phyloP scores from a whole-genome alignment of 2,329 filamentous ascomycete genomes.

The Fusarium miscanthi region DNA sequence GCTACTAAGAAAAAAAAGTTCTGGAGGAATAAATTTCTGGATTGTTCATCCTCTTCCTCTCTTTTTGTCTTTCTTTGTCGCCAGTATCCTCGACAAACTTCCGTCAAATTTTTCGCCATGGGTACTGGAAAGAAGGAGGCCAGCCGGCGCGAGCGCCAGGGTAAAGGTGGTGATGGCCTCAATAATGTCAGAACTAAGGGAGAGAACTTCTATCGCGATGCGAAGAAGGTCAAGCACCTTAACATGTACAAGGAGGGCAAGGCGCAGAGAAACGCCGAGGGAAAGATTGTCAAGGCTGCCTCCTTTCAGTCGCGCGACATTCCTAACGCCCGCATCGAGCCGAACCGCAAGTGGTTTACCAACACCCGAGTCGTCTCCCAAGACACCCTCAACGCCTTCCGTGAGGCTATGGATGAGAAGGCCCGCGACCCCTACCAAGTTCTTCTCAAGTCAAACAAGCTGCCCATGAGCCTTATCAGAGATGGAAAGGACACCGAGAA shows the following conservation, averaged over 20 bases:
- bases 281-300: conserved; percentile 86
- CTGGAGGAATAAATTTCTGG: conserved; percentile 43
- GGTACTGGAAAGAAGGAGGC: conserved; percentile 93
- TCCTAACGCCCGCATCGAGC: conserved; percentile 88
- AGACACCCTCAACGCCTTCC: conserved; percentile 86
- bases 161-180: conserved; percentile 87
- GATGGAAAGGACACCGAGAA: conserved; percentile 78
- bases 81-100: conserved; percentile 38
- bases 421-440: conserved; percentile 92
- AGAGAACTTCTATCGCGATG: conserved; percentile 94
- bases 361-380: conserved; percentile 92
- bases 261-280: conserved; percentile 81
- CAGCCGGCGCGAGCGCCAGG: conserved; percentile 83
- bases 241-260: conserved; percentile 93
- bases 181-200: conserved; percentile 92
- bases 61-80: conserved; percentile 27
- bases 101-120: conserved; percentile 64
- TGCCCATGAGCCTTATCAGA: conserved; percentile 93
- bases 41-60: conserved; percentile 34
- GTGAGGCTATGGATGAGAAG: conserved; percentile 91
- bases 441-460: conserved; percentile 95
- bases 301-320: conserved; percentile 84
- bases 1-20: conserved; percentile 43
- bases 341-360: conserved; percentile 97
- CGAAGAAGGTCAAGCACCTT: conserved; percentile 88